phyloP scores from a whole-genome alignment of 169 alveolate genomes.

The Eimeria necatrix region DNA sequence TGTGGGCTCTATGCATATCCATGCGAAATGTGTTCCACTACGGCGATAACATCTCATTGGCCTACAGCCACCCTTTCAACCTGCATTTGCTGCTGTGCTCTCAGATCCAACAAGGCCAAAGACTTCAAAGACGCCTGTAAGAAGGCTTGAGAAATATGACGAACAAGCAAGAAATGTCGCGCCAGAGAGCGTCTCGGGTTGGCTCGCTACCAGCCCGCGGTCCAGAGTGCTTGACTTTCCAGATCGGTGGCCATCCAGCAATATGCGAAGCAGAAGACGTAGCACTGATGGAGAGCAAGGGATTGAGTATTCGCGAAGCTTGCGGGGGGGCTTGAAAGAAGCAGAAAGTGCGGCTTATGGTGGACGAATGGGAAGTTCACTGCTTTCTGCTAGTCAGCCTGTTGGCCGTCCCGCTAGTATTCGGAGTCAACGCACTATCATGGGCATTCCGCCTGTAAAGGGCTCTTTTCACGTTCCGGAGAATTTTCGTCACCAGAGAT shows the following conservation, averaged over 20 bases:
- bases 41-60: no score
- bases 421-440: not conserved
- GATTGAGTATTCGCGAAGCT: not conserved
- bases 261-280: not conserved
- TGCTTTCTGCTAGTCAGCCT: no score
- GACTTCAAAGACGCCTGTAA: not conserved
- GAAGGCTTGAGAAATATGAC: not conserved
- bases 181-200: not conserved
- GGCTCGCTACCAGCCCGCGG: not conserved
- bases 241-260: not conserved
- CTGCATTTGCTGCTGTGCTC: not conserved
- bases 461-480: not conserved
- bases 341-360: not conserved
- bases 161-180: not conserved
- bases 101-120: constrained; percentile 18
- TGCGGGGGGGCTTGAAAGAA: not conserved
- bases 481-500: not conserved
- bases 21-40: no score
- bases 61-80: no score
- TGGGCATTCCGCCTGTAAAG: not conserved
- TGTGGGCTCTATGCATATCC: no score
- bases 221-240: not conserved
- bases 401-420: not conserved
- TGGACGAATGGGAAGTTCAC: no score
- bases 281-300: not conserved